Evolutionary conservation across 495 filamentous ascomycete genomes (phyloP).

Genomic region (Hyaloscypha bicolor): DNA sequence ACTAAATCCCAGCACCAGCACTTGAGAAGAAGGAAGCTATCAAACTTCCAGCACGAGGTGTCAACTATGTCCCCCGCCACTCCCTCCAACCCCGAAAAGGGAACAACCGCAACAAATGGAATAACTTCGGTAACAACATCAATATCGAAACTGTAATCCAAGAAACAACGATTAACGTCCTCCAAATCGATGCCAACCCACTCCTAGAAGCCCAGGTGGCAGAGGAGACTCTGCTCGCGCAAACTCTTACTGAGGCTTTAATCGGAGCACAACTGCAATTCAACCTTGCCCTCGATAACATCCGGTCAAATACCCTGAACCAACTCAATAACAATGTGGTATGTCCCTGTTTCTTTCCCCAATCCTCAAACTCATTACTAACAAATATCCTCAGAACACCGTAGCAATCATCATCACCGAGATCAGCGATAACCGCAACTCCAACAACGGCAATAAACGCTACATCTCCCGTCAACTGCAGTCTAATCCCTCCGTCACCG

Average conservation of each 20-base stretch:
- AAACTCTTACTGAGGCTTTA: conserved; percentile 20
- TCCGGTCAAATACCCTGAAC: conserved; percentile 31
- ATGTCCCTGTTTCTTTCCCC: conserved; percentile 7
- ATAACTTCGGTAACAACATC: conserved; percentile 18
- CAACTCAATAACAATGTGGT: conserved; percentile 32
- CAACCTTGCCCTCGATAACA: conserved; percentile 26
- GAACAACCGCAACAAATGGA: conserved; percentile 1
- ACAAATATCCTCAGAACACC: conserved; percentile 27
- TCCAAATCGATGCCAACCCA: conserved; percentile 12
- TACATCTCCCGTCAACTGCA: conserved; percentile 30
- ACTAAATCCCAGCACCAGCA: conserved; percentile 19
- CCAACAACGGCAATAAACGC: conserved; percentile 17
- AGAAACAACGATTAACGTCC: background rate
- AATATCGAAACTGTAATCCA: conserved; percentile 14
- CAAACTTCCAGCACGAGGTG: conserved; percentile 20
- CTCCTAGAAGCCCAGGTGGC: conserved; percentile 10
- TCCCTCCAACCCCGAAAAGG: conserved; percentile 7
- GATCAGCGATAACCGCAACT: conserved; percentile 26
- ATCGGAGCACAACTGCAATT: conserved; percentile 14
- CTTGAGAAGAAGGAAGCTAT: conserved; percentile 7
- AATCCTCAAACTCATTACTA: background rate
- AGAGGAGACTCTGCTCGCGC: conserved; percentile 14
- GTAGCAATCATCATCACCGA: conserved; percentile 25
- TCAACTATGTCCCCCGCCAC: conserved; percentile 24
- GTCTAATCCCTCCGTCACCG: conserved; percentile 14